Evolutionary conservation across 2,329 filamentous ascomycete genomes (phyloP).

Genomic region (Curvularia hawaiiensis): DNA sequence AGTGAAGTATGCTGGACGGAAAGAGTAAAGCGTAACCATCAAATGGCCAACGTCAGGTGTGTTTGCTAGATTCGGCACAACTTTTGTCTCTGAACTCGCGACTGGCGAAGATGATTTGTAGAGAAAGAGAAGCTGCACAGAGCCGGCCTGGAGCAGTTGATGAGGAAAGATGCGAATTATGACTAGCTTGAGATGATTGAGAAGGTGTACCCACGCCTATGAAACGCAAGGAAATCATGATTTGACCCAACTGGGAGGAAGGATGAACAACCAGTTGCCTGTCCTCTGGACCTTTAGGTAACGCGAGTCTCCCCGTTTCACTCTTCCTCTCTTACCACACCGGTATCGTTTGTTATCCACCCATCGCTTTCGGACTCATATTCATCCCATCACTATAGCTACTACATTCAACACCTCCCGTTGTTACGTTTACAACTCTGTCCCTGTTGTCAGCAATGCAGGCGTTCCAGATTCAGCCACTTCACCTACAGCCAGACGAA

Average conservation of each 20-base stretch:
- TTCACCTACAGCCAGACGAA: background rate
- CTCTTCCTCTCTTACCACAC: background rate
- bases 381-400: background rate
- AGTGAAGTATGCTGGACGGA: conserved; percentile 3
- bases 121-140: conserved; percentile 23
- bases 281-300: background rate
- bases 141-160: conserved; percentile 18
- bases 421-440: too few relatives aligned
- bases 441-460: background rate
- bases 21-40: conserved; percentile 16
- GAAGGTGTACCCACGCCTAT: conserved; percentile 20
- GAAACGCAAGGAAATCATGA: conserved; percentile 1
- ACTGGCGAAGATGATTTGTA: conserved; percentile 22
- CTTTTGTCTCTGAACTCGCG: conserved; percentile 9
- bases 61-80: conserved; percentile 6
- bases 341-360: background rate
- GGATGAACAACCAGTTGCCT: background rate
- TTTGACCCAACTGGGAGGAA: background rate
- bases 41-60: conserved; percentile 15
- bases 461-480: background rate
- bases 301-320: background rate
- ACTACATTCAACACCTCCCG: background rate
- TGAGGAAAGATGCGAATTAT: background rate
- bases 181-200: conserved; percentile 20
- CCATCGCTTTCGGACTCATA: background rate